Conservation (phyloP, 2,329 filamentous ascomycete genomes). For the Juglanconis juglandina region DNA sequence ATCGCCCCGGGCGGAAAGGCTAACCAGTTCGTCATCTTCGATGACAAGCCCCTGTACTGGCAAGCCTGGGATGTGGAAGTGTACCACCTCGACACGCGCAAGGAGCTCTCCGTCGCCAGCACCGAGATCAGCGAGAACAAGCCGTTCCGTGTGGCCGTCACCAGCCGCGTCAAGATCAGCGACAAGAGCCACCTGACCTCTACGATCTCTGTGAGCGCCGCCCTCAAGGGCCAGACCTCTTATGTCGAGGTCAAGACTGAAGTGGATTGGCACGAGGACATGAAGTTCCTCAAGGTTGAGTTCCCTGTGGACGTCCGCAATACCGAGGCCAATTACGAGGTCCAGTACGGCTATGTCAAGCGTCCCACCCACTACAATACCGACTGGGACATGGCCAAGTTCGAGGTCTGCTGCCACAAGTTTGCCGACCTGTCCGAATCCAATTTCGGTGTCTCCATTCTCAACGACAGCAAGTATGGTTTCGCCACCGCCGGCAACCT, state of each 20-base stretch:
- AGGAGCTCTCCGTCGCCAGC: conserved; percentile 66
- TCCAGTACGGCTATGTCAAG: conserved; percentile 83
- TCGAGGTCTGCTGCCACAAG: conserved; percentile 93
- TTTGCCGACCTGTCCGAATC: conserved; percentile 88
- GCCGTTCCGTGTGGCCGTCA: conserved; percentile 73
- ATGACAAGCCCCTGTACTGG: conserved; percentile 97
- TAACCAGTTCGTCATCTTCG: conserved; percentile 90
- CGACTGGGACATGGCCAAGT: conserved; percentile 85
- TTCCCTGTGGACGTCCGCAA: conserved; percentile 91
- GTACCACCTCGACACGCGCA: conserved; percentile 83
- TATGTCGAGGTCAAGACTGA: conserved; percentile 77
- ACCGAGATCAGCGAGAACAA: conserved; percentile 70
- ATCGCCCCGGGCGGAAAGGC: conserved; percentile 71
- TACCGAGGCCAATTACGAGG: conserved; percentile 92
- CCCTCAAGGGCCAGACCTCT: conserved; percentile 60
- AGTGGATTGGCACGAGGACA: conserved; percentile 95
- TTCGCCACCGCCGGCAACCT: conserved; percentile 85
- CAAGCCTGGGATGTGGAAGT: conserved; percentile 98
- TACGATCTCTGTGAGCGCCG: conserved; percentile 74
- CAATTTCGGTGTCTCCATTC: conserved; percentile 83
- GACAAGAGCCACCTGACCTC: conserved; percentile 82
- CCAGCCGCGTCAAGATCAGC: conserved; percentile 83
- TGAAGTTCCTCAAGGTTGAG: conserved; percentile 98
- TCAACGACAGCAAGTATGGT: conserved; percentile 95
- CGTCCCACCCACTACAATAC: conserved; percentile 98